Conservation (phyloP, 139 green algal species). For the Asterochloris erici region DNA sequence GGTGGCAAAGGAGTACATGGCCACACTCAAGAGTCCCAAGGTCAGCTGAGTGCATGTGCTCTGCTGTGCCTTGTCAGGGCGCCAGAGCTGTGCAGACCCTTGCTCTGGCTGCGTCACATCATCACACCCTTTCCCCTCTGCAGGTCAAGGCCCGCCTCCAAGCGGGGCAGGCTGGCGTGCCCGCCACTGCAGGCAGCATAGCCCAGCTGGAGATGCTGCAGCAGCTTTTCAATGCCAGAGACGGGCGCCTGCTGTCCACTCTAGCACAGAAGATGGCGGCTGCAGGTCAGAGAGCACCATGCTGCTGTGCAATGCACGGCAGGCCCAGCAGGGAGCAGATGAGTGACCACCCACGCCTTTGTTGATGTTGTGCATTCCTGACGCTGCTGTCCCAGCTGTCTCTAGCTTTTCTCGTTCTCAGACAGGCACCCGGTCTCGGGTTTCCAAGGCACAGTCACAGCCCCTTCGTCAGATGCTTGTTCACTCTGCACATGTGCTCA, state of each 20-base stretch:
- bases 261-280: constrained; percentile 8
- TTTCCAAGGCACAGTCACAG: no score
- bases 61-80: no score
- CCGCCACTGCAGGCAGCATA: constrained; percentile 1
- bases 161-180: constrained; percentile 18
- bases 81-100: no score
- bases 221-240: constrained; percentile 38
- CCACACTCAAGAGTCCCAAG: neutral
- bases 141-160: constrained; percentile 20
- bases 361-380: no score
- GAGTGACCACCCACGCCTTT: no score
- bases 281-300: neutral
- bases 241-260: constrained; percentile 53
- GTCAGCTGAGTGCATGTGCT: neutral
- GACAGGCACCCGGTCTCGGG: no score
- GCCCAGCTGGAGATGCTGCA: constrained; percentile 35
- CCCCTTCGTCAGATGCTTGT: no score
- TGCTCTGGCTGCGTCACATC: no score
- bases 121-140: neutral
- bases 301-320: neutral
- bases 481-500: no score
- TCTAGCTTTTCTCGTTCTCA: no score
- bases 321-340: no score
- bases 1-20: constrained; percentile 57
- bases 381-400: no score